Conservation (phyloP, 176 grass and related monocot genomes). For the Alloteropsis semialata region DNA sequence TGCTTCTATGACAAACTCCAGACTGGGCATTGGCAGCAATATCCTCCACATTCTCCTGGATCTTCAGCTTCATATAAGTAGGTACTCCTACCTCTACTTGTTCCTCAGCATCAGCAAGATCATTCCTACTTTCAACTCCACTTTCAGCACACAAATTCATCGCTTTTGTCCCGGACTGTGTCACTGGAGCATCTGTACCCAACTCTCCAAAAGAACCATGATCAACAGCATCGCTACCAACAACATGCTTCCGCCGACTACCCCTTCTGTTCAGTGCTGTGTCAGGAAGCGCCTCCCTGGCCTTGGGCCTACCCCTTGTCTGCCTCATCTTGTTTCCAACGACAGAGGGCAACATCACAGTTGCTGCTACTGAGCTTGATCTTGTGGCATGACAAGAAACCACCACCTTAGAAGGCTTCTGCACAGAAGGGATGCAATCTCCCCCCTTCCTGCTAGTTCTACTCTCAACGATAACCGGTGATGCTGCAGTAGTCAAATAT, state of each 20-base stretch:
- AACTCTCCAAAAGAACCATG: background rate
- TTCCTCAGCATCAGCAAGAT: background rate
- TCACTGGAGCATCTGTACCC: background rate
- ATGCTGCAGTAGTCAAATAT: background rate
- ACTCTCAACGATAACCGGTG: background rate
- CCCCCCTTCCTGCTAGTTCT: background rate
- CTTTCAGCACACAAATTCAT: background rate
- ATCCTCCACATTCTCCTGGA: background rate
- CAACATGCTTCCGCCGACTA: background rate
- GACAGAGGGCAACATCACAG: background rate
- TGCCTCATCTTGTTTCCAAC: constrained; percentile 12
- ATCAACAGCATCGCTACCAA: background rate
- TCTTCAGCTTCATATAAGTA: background rate
- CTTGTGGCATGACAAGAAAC: background rate
- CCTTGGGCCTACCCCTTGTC: background rate
- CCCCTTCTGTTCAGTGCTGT: background rate
- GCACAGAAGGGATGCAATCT: background rate
- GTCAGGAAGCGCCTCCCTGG: background rate
- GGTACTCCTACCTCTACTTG: background rate
- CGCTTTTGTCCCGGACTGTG: background rate
- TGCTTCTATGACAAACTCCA: constrained; percentile 28
- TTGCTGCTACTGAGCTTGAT: background rate
- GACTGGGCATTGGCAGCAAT: background rate
- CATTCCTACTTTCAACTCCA: background rate
- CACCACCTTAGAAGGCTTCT: background rate